Conservation (phyloP, 176 grass and related monocot species). For the Phyllostachys edulis region DNA sequence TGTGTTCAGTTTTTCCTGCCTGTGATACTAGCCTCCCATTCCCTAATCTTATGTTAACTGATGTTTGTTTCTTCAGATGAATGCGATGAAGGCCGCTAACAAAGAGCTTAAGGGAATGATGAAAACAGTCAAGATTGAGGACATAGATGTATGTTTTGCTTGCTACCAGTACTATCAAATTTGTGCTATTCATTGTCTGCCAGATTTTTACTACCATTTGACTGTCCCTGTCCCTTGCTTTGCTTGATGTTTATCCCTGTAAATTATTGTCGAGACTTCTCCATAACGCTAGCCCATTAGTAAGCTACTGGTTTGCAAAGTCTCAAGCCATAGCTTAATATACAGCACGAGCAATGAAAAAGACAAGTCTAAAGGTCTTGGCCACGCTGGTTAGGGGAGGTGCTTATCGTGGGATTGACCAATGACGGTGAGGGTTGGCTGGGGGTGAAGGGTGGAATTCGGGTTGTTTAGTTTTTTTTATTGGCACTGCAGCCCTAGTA, state of each 20-base stretch:
- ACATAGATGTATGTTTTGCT: constrained; percentile 75
- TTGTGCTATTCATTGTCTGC: not conserved
- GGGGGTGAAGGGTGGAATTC: not conserved
- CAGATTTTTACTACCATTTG: not conserved
- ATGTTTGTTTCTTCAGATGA: constrained; percentile 48
- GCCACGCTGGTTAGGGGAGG: not conserved
- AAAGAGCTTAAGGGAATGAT: constrained; percentile 97
- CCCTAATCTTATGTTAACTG: not conserved
- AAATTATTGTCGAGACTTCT: not conserved
- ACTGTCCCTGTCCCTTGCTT: not conserved
- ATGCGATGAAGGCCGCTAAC: constrained; percentile 85
- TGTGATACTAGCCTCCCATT: not conserved
- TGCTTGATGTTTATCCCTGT: not conserved
- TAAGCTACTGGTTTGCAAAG: not conserved
- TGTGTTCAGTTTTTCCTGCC: no score
- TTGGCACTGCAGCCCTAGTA: not conserved
- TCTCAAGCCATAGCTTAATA: not conserved
- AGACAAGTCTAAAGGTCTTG: not conserved
- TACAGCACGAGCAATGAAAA: not conserved
- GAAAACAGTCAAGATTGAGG: constrained; percentile 90
- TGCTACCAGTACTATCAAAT: not conserved
- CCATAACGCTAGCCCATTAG: not conserved
- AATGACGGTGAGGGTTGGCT: not conserved
- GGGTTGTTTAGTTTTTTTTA: not conserved
- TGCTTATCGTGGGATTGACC: not conserved